Conservation (phyloP, 2,329 filamentous ascomycete genomes). For the Corniculantispora saksenae region DNA sequence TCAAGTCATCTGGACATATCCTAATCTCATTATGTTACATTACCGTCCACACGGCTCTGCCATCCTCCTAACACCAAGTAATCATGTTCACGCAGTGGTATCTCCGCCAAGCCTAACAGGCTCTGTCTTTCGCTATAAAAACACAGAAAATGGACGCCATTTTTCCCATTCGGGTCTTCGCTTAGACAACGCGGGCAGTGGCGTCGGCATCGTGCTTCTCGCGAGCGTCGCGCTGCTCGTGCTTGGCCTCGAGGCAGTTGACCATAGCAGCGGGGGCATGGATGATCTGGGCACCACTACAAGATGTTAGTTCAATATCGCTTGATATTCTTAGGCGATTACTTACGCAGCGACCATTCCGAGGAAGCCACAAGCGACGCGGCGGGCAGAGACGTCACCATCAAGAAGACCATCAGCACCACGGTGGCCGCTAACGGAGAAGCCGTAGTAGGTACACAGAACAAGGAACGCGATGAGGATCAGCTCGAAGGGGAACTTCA, state of each 20-base stretch:
- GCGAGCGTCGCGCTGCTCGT: background rate
- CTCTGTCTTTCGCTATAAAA: background rate
- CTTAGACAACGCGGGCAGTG: background rate
- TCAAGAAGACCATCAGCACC: background rate
- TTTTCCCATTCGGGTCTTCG: background rate
- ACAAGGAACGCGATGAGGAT: slow-evolving; percentile 1
- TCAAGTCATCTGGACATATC: background rate
- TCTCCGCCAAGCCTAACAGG: background rate
- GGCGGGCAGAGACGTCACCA: slow-evolving; percentile 4
- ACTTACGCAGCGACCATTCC: slow-evolving; percentile 12
- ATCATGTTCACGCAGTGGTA: slow-evolving; percentile 4
- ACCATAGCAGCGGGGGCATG: slow-evolving; percentile 15
- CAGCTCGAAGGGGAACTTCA: slow-evolving; percentile 7
- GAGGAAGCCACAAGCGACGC: slow-evolving; percentile 16
- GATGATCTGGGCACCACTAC: slow-evolving; percentile 1
- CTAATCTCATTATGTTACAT: background rate
- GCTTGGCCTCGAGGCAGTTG: slow-evolving; percentile 14
- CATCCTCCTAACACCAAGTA: background rate
- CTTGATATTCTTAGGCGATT: fast-evolving
- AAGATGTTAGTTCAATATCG: background rate
- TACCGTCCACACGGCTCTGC: background rate
- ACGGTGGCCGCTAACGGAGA: background rate
- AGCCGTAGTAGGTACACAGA: slow-evolving; percentile 9
- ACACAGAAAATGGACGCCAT: background rate
- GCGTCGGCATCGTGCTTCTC: slow-evolving; percentile 15